These are phyloP conservation scores for Echium plantagineum DNA, from an alignment of 257 asterid genomes.

Conservation along the genomic window DNA sequence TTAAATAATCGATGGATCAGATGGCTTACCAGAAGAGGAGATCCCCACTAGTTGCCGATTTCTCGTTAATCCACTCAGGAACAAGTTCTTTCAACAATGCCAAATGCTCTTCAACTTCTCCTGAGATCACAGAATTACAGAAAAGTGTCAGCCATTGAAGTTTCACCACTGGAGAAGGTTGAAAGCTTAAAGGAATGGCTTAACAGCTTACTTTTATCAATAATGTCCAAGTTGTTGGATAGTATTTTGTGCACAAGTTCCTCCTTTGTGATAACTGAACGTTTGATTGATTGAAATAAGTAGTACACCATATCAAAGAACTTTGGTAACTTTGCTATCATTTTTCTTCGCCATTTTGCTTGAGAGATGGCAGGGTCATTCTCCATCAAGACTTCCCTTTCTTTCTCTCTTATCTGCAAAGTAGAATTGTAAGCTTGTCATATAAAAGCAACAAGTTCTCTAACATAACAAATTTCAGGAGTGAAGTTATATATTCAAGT, in stretches of 20 bases:
- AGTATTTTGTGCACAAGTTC: conserved; percentile 51
- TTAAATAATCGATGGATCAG: background rate
- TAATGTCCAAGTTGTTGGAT: conserved; percentile 31
- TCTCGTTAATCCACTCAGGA: conserved; percentile 80
- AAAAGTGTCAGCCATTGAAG: conserved; percentile 1
- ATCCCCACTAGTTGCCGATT: conserved; percentile 49
- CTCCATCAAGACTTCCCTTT: conserved; percentile 38
- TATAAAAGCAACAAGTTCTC: background rate
- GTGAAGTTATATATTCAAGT: background rate
- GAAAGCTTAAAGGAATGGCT: background rate
- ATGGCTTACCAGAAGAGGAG: conserved; percentile 45
- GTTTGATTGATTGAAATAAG: conserved; percentile 52
- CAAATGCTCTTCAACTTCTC: conserved; percentile 64
- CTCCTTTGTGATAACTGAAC: conserved; percentile 55
- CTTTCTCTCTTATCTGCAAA: conserved; percentile 65
- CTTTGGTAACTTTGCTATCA: conserved; percentile 62
- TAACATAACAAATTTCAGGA: background rate
- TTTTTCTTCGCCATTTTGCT: conserved; percentile 55
- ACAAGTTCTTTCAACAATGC: conserved; percentile 61
- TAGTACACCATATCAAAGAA: conserved; percentile 51
- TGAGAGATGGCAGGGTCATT: conserved; percentile 77
- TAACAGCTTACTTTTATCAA: conserved; percentile 44
- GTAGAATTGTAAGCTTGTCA: background rate
- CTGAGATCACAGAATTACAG: conserved; percentile 28
- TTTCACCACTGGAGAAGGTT: background rate